Conservation (phyloP, 306 rosid genomes). For the Luffa aegyptiaca region DNA sequence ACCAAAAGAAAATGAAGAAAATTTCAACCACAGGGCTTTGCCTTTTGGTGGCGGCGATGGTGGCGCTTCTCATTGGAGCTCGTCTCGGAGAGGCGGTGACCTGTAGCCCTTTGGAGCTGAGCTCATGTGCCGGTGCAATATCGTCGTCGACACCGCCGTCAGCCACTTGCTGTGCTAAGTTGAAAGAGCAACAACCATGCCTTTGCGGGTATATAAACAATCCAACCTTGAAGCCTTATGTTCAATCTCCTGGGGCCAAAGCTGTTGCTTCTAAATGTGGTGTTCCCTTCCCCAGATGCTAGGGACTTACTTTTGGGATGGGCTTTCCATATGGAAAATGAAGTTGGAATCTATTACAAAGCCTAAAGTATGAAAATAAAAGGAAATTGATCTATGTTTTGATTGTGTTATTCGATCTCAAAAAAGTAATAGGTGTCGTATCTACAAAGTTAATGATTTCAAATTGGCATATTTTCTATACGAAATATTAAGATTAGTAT, state of each 20-base stretch:
- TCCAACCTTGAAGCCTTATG: background rate
- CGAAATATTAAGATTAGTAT: too few relatives aligned
- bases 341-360: background rate
- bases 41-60: background rate
- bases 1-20: background rate
- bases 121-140: constrained; percentile 12
- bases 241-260: background rate
- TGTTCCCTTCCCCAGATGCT: background rate
- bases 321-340: background rate
- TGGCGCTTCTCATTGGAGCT: background rate
- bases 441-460: too few relatives aligned
- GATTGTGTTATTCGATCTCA: too few relatives aligned
- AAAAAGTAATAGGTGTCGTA: too few relatives aligned
- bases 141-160: constrained; percentile 15
- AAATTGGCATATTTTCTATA: too few relatives aligned
- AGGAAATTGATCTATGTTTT: background rate
- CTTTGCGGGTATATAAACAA: background rate
- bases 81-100: background rate
- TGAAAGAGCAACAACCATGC: background rate
- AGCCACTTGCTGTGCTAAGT: constrained; percentile 31
- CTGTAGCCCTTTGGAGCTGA: constrained; percentile 16
- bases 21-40: background rate
- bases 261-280: background rate
- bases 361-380: background rate
- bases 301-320: background rate